Evolutionary conservation across 306 rosid species (phyloP).

Genomic region (Boehmeria nivea): DNA sequence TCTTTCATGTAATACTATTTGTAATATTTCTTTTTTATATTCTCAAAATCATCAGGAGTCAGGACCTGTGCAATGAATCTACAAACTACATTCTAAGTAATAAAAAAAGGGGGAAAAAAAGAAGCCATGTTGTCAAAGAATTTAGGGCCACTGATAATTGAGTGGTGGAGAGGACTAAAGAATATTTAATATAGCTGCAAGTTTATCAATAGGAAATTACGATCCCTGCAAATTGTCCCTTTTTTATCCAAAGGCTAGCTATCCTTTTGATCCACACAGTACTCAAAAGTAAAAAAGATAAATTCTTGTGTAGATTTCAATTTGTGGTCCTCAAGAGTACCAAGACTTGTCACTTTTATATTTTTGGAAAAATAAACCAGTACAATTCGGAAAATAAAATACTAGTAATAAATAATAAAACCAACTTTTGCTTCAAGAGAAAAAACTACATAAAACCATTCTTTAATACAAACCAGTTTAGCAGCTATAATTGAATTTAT

Average conservation of each 20-base stretch:
- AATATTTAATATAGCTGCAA: neutral
- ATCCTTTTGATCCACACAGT: neutral
- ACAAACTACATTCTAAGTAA: neutral
- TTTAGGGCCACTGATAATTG: neutral
- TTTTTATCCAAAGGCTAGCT: neutral
- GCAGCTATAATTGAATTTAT: too few species aligned
- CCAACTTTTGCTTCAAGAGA: too few species aligned
- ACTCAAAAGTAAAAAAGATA: neutral
- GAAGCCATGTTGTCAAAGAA: neutral
- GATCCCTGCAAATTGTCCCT: neutral
- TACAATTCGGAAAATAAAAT: too few species aligned
- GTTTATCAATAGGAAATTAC: neutral
- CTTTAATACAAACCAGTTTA: too few species aligned
- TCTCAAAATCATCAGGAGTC: neutral
- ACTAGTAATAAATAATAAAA: too few species aligned
- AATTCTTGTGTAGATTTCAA: neutral
- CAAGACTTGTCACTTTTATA: too few species aligned
- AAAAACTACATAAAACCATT: too few species aligned
- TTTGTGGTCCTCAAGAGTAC: slow-evolving; percentile 11
- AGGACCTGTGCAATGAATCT: neutral
- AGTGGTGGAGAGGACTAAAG: slow-evolving; percentile 3
- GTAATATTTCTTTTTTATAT: neutral
- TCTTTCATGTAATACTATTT: neutral
- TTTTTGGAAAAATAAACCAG: too few species aligned
- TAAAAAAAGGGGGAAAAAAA: too few species aligned